Evolutionary conservation across 345 rosid genomes (phyloP).

Genomic region (Psidium guajava): DNA sequence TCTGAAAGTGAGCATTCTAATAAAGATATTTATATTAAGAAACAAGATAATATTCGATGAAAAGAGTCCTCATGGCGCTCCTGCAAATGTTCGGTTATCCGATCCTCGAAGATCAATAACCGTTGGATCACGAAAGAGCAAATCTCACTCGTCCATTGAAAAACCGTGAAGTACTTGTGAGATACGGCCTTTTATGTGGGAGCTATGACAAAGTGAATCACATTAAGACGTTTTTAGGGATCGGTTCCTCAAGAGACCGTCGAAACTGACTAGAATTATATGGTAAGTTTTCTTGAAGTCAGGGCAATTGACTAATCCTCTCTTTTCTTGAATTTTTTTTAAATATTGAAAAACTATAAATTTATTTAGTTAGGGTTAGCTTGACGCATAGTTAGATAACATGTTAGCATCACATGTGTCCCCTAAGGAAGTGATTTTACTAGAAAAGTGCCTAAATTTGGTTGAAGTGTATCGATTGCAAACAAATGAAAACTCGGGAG

Average conservation of each 20-base stretch:
- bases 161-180: accelerated
- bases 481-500: background rate
- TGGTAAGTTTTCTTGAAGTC: background rate
- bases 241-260: background rate
- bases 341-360: background rate
- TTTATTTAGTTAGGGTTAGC: background rate
- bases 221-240: background rate
- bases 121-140: background rate
- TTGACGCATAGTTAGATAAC: background rate
- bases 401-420: background rate
- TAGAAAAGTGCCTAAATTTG: background rate
- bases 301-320: background rate
- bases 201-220: background rate
- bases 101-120: background rate
- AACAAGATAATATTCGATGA: background rate
- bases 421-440: background rate
- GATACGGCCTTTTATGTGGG: accelerated
- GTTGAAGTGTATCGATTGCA: background rate
- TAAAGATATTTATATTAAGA: background rate
- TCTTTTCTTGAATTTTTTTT: background rate
- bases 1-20: background rate
- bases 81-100: background rate
- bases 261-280: too few species aligned
- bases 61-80: background rate
- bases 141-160: background rate